Evolutionary conservation across 208 protist species (phyloP).

Genomic region (Vickermania ingenoplastis): DNA sequence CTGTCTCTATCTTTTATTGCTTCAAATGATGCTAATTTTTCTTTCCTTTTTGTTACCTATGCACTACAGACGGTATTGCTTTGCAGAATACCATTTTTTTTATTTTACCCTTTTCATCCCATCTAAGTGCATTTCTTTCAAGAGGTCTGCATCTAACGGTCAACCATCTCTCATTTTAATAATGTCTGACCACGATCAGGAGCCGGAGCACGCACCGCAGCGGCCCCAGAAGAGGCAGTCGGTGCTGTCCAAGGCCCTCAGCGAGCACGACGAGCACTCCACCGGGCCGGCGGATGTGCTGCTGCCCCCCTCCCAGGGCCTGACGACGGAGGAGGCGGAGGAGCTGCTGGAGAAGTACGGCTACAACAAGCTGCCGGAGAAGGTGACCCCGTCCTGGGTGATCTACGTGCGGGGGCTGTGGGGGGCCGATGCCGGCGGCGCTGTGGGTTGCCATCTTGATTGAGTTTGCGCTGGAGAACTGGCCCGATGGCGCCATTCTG

Average conservation of each 20-base stretch:
- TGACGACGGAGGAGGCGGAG: slow-evolving; percentile 52
- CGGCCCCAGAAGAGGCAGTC: slow-evolving; percentile 60
- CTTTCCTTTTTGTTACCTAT: no score
- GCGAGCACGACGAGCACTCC: slow-evolving; percentile 41
- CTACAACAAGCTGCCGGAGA: slow-evolving; percentile 64
- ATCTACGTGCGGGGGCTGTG: slow-evolving; percentile 74
- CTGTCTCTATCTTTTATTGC: no score
- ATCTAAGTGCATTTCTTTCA: no score
- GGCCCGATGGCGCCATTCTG: slow-evolving; percentile 76
- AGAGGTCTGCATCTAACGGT: no score
- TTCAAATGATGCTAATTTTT: no score
- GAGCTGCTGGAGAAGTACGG: slow-evolving; percentile 59
- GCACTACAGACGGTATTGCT: no score
- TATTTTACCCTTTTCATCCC: no score
- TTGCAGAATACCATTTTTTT: no score
- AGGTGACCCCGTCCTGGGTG: slow-evolving; percentile 66
- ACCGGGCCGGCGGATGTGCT: slow-evolving; percentile 11
- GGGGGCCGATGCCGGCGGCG: slow-evolving; percentile 78
- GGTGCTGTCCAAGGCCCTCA: slow-evolving; percentile 66
- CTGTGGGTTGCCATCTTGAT: slow-evolving; percentile 88
- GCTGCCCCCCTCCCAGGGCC: slow-evolving; percentile 48
- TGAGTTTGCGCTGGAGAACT: slow-evolving; percentile 83
- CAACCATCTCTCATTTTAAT: no score
- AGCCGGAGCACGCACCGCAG: slow-evolving; percentile 26
- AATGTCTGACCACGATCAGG: slow-evolving; percentile 20